Conservation (phyloP, 306 rosid genomes). For the Sechiopsis laciniata region DNA sequence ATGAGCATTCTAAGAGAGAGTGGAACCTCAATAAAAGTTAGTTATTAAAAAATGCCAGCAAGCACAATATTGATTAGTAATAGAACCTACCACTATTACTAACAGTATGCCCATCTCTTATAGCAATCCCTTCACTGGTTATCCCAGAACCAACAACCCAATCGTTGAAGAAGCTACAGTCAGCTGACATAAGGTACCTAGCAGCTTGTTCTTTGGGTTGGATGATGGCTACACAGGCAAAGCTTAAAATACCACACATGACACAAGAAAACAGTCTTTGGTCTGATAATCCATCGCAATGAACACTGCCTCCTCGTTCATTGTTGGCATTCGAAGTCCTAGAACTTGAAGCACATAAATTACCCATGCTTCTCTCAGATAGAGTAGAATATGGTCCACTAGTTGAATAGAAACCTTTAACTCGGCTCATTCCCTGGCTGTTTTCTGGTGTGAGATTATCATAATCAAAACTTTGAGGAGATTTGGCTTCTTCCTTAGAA, state of each 20-base stretch:
- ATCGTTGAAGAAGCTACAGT: conserved; percentile 79
- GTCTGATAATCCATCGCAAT: conserved; percentile 62
- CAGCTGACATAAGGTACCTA: conserved; percentile 86
- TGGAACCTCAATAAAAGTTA: background rate
- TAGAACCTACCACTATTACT: conserved; percentile 13
- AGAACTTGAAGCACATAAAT: conserved; percentile 39
- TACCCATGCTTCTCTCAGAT: conserved; percentile 43
- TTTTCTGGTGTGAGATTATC: conserved; percentile 51
- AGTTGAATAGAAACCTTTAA: conserved; percentile 44
- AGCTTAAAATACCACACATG: conserved; percentile 89
- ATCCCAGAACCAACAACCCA: conserved; percentile 69
- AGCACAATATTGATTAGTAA: background rate
- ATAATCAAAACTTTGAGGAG: conserved; percentile 54
- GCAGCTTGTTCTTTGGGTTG: conserved; percentile 86
- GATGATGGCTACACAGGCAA: conserved; percentile 85
- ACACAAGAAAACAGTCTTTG: conserved; percentile 93
- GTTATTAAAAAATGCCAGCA: background rate
- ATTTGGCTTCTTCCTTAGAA: conserved; percentile 45
- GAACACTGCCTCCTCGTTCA: conserved; percentile 38
- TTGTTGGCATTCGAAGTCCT: conserved; percentile 31
- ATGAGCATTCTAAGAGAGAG: conserved; percentile 7
- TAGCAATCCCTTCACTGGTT: conserved; percentile 34
- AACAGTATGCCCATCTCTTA: conserved; percentile 35
- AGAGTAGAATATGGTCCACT: conserved; percentile 46
- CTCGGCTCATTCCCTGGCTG: conserved; percentile 45